Evolutionary conservation across 768 basidiomycete species (phyloP), one percentile per base, ranked within the genome.

Genomic region (Gymnopilus dilepis): DNA sequence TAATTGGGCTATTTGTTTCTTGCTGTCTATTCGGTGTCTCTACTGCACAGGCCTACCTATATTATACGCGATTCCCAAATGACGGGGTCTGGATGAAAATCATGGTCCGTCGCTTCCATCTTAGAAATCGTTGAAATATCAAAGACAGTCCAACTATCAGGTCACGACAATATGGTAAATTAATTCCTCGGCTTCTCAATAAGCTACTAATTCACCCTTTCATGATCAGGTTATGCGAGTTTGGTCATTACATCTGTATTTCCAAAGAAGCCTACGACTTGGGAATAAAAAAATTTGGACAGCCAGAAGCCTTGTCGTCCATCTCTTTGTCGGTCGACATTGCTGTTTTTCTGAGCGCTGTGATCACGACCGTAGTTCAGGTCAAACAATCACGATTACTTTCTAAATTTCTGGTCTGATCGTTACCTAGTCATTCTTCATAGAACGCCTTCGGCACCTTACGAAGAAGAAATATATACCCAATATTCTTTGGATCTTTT

Each of bases 1-100:
- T 56, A 9, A 53, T 62, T 12, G 63, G 66, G 2, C 38, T 60
- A 1, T 33, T 58, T 24, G 7, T 67, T 30, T 65, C 63, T 6
- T 56, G 42, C 12, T 47, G 51, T 11, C 61, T 67, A 3, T 65
- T 65, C 24, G 61, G 66, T 2, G 55, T 67, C 11, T 28, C 58
- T 7, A 58, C 56, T 0, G 51, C 63, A 6, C 66, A 67, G 24
- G 52, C 51, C 1, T 65, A 60, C 33, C 42, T 58, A 0, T 67
- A 65, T 42, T 63, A 58, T 19, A 54, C 51, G 13, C 37, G 47
- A 3, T 67, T 65, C 45, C 56, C 42, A 6, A 33, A 55, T 0
- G 63, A 65, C 33, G 28, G 41, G 8, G 12, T 24, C 1, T 24
- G 31, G 4, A 40, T 62, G 13, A 62, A 60, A 47, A 3, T 54